Percentiles rank a stretch among this genome's conserved stretches.
phyloP scores from a whole-genome alignment of 2,329 filamentous ascomycete species.

The Alternaria sp. region DNA sequence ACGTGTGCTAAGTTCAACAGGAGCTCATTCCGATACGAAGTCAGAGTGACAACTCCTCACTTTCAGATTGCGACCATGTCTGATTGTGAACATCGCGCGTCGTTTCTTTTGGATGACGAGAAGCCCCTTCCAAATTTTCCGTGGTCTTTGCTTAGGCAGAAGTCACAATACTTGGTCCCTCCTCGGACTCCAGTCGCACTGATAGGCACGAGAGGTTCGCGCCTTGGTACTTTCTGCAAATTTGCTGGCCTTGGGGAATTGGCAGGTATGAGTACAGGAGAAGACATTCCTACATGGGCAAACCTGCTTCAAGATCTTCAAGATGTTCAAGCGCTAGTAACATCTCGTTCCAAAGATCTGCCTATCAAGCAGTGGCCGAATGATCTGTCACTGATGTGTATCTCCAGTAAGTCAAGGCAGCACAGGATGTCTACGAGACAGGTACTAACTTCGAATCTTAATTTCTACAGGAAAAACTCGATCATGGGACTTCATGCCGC shows the following conservation, averaged over 20 bases:
- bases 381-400: background rate
- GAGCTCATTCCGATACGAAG: slow-evolving; percentile 20
- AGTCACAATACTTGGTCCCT: background rate
- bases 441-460: background rate
- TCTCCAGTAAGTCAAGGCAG: background rate
- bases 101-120: background rate
- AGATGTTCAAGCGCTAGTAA: no score
- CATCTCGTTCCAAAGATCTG: background rate
- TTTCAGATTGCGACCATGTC: slow-evolving; percentile 2
- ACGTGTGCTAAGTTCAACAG: background rate
- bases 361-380: background rate
- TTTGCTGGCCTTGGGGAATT: no score
- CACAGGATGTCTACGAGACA: background rate
- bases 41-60: slow-evolving; percentile 21
- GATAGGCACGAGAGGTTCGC: background rate
- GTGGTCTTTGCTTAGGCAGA: background rate
- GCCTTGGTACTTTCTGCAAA: background rate
- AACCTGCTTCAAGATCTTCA: background rate
- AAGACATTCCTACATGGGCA: background rate
- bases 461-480: background rate
- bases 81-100: background rate
- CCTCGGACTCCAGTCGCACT: background rate
- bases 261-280: background rate
- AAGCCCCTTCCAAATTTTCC: background rate
- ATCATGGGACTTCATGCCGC: slow-evolving; percentile 22